A percentile compares a stretch with the other conserved stretches of the same genome.
These are phyloP conservation scores for Penicillium robsamsonii DNA, from an alignment of 495 filamentous ascomycete genomes.

Conservation along the genomic window DNA sequence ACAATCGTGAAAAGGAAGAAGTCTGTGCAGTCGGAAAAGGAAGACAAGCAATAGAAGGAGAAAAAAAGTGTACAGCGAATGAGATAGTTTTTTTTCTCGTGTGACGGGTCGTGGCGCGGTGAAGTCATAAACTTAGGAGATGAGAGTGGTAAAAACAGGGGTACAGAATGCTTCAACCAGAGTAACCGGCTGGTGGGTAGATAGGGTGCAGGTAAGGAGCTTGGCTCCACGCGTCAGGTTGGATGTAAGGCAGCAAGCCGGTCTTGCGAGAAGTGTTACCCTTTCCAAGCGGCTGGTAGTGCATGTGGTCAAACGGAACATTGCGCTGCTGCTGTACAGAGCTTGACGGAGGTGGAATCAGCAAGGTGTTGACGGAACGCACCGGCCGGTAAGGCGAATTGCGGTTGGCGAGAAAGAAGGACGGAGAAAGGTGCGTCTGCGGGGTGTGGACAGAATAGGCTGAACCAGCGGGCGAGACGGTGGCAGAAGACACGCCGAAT, in stretches of 20 bases:
- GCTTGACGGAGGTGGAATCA: slow-evolving; percentile 81
- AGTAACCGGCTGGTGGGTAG: slow-evolving; percentile 41
- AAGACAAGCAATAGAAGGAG: slow-evolving; percentile 7
- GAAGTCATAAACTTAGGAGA: slow-evolving; percentile 20
- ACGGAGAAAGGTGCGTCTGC: slow-evolving; percentile 59
- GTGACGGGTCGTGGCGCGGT: slow-evolving; percentile 20
- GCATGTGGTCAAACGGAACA: slow-evolving; percentile 78
- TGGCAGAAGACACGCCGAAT: slow-evolving; percentile 37
- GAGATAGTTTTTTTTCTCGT: slow-evolving; percentile 20
- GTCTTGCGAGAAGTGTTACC: slow-evolving; percentile 69
- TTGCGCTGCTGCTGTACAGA: slow-evolving; percentile 70
- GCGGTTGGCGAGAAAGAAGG: slow-evolving; percentile 59
- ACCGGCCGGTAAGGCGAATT: slow-evolving; percentile 91
- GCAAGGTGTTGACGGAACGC: slow-evolving; percentile 79
- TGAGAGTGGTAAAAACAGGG: slow-evolving; percentile 7
- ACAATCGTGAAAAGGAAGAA: slow-evolving; percentile 16
- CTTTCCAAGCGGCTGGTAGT: slow-evolving; percentile 88
- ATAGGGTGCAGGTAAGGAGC: slow-evolving; percentile 30
- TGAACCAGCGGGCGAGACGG: slow-evolving; percentile 41
- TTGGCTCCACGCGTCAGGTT: slow-evolving; percentile 48
- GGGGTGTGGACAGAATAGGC: slow-evolving; percentile 47
- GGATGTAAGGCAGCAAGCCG: slow-evolving; percentile 76
- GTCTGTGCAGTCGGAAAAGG: slow-evolving; percentile 18
- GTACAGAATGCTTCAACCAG: slow-evolving; percentile 18
- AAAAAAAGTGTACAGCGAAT: slow-evolving; percentile 32